phyloP scores from a whole-genome alignment of 306 rosid genomes.

The Begonia loranthoides region DNA sequence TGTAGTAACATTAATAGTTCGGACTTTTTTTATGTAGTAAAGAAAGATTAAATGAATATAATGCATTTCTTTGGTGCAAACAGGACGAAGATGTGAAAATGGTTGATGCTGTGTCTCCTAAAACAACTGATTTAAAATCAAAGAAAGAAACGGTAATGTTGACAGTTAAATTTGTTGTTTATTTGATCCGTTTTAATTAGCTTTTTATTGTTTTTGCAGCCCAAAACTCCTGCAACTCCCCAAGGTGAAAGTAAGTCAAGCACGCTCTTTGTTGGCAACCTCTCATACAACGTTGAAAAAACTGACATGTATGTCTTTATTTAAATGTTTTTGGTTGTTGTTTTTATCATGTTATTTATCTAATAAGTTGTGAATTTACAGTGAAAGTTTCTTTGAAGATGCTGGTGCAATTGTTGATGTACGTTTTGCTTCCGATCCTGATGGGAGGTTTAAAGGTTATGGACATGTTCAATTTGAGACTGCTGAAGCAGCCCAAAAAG shows the following conservation, averaged over 20 bases:
- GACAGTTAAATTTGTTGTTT: background rate
- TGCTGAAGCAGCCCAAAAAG: slow-evolving; percentile 42
- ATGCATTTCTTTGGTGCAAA: background rate
- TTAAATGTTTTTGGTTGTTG: background rate
- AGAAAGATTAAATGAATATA: background rate
- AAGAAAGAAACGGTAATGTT: slow-evolving; percentile 35
- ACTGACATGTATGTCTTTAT: slow-evolving; percentile 49
- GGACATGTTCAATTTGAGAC: slow-evolving; percentile 82
- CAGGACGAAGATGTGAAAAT: slow-evolving; percentile 57
- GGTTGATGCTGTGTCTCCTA: slow-evolving; percentile 42
- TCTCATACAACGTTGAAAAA: slow-evolving; percentile 29
- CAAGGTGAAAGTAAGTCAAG: slow-evolving; percentile 20
- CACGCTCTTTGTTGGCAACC: slow-evolving; percentile 67
- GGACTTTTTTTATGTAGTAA: background rate
- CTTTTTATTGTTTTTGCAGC: slow-evolving; percentile 21
- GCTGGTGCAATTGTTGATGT: slow-evolving; percentile 58
- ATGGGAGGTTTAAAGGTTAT: slow-evolving; percentile 57
- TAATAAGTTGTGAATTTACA: slow-evolving; percentile 11
- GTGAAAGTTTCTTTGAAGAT: slow-evolving; percentile 58
- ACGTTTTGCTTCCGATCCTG: slow-evolving; percentile 31
- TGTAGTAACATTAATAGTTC: slow-evolving; percentile 4
- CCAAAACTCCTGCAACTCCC: slow-evolving; percentile 51
- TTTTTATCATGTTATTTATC: background rate
- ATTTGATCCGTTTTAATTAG: background rate
- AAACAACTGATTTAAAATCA: background rate